Evolutionary conservation across 1,139 yeast genomes (phyloP).

Genomic region (Lodderomyces orthopsilosis): DNA sequence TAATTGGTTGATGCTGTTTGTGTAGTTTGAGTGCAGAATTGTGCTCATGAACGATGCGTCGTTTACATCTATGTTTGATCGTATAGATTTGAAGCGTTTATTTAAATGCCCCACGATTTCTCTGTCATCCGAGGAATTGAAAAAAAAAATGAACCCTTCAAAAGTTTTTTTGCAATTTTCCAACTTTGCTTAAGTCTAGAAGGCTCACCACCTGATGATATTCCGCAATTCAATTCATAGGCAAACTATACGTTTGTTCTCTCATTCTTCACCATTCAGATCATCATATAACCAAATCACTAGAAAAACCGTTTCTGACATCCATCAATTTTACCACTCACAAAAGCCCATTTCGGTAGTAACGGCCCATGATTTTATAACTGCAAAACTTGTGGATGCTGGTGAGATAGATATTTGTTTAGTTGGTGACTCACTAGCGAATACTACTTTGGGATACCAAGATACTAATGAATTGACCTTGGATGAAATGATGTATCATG

Average conservation of each 20-base stretch:
- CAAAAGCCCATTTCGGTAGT: slow-evolving; percentile 65
- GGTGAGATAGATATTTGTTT: slow-evolving; percentile 70
- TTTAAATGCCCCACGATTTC: not conserved
- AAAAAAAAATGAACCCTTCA: not conserved
- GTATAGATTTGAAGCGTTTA: too few species aligned
- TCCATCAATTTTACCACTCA: slow-evolving; percentile 38
- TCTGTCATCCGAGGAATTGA: not conserved
- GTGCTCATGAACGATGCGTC: not conserved
- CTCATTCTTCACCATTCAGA: not conserved
- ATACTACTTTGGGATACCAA: slow-evolving; percentile 83
- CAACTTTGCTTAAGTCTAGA: too few species aligned
- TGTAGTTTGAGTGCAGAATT: not conserved
- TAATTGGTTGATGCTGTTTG: not conserved
- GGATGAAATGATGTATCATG: slow-evolving; percentile 78
- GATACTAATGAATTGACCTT: slow-evolving; percentile 73
- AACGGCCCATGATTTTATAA: slow-evolving; percentile 86
- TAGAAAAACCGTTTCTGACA: slow-evolving; percentile 38
- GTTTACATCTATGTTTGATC: not conserved
- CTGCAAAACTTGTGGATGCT: slow-evolving; percentile 68
- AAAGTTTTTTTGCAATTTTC: too few species aligned
- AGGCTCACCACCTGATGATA: not conserved
- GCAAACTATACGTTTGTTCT: not conserved
- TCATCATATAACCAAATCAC: slow-evolving; percentile 14
- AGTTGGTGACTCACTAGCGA: slow-evolving; percentile 90
- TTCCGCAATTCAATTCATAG: not conserved